Base-by-base conservation (phyloP, 441 rosid species). In the Adansonia gregorii region DNA sequence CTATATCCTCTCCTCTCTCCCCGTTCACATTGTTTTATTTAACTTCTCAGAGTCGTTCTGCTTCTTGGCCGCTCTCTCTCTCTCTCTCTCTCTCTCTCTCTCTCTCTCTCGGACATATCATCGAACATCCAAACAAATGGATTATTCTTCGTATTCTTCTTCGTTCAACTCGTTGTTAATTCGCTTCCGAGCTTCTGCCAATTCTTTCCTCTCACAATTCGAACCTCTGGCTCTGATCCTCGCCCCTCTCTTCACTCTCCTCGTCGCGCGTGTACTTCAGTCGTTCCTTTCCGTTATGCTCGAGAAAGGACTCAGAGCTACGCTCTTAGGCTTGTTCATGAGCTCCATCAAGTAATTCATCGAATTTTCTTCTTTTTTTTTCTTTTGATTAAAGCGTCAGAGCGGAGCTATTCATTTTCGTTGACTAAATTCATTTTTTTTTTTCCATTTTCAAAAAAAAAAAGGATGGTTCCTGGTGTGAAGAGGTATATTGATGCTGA, bases 401-500 rank as follows among this genome's bases (percentile, higher is more conserved):
- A 41, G 65, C n/a, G 14, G 5, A 17, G 14, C 69, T 27, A 20
- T 52, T 74, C 8, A 11, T 54, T 46, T 43, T 31, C 3, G n/a
- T 49, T 35, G 41, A 9, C 24, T 56, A 1, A 69, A 45, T 46
- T 14, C 0, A 43, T 6, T 68, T 43, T 20, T 64, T 74, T 60
- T n/a, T 27, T 31, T 31, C 67, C 41, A 19, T 78, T 15, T 77
- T 46, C 24, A 68, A 22, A 69, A 20, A 17, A 22, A n/a, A 20
- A 73, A 52, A 68, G 98, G 91, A 75, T 87, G 91, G 77, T 94
- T 55, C 99, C 99, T 59, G 92, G 94, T 15, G 98, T 92, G 46
- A 89, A 92, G 75, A 87, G 87, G n/a, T 88, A 92, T 81, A 90
- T 94, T 43, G 97, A 93, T 78, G 92, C 93, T 1, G 92, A 96